A percentile compares a stretch with the other conserved stretches of the same genome.
Conservation (phyloP, 2,329 filamentous ascomycete species). For the Aspergillus sojae region DNA sequence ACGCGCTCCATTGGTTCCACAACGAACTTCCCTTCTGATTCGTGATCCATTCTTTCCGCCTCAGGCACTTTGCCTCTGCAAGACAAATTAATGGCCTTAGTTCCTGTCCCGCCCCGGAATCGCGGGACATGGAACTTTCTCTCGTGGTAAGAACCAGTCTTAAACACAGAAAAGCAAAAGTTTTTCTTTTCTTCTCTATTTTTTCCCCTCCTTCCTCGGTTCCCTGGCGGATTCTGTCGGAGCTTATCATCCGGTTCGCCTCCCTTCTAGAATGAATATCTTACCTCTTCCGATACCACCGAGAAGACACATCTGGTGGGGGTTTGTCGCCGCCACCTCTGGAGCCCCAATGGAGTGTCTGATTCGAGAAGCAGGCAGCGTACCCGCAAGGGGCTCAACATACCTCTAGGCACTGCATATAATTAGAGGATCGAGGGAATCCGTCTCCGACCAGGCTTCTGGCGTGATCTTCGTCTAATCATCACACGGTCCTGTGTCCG, state of each 20-base stretch:
- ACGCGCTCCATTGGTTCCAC: conserved; percentile 8
- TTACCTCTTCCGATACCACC: neutral
- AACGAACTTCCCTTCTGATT: conserved; percentile 4
- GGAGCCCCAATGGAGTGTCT: neutral
- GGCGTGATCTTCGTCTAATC: neutral
- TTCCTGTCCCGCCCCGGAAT: neutral
- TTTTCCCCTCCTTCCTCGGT: neutral
- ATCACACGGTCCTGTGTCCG: neutral
- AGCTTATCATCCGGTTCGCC: conserved; percentile 13
- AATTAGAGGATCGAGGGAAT: neutral
- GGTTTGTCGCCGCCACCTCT: neutral
- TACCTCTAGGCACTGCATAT: neutral
- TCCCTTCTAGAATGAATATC: conserved; percentile 9
- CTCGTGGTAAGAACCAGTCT: neutral
- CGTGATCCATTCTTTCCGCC: conserved; percentile 8
- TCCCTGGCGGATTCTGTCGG: neutral
- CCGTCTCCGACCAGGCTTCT: neutral
- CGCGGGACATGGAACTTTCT: neutral
- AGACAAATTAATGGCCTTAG: neutral
- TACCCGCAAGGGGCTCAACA: neutral
- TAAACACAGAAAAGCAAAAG: neutral
- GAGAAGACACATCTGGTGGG: conserved; percentile 1
- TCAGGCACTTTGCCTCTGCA: conserved; percentile 10
- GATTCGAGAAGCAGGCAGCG: neutral
- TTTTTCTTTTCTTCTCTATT: neutral